Evolutionary conservation across 2,329 filamentous ascomycete genomes (phyloP).

Genomic region (Alternaria sp.): DNA sequence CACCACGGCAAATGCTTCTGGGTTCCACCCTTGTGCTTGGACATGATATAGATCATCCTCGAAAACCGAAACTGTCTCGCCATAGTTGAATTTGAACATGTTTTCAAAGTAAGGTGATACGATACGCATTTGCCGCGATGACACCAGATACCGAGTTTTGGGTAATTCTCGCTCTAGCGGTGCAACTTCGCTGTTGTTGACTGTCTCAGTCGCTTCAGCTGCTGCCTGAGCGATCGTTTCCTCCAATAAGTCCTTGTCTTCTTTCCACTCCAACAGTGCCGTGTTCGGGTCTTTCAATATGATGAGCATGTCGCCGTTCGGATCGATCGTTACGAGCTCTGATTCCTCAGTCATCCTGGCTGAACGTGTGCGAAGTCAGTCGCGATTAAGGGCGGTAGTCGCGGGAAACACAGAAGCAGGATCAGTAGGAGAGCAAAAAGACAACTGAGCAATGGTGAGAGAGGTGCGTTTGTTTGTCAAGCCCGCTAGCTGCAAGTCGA

Average conservation of each 20-base stretch:
- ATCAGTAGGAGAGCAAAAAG: not conserved
- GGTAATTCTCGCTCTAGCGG: too few species aligned
- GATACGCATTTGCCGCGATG: not conserved
- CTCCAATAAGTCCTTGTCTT: not conserved
- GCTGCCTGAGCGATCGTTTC: not conserved
- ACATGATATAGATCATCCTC: not conserved
- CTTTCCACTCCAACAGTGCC: too few species aligned
- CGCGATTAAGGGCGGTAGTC: too few species aligned
- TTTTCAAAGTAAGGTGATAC: not conserved
- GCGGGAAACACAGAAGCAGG: too few species aligned
- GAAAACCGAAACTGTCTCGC: not conserved
- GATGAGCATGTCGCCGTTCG: not conserved
- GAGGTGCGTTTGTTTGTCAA: not conserved
- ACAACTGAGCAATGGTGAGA: not conserved
- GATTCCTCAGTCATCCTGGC: not conserved
- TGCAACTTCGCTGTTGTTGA: too few species aligned
- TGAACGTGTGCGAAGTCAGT: too few species aligned
- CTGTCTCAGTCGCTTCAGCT: too few species aligned
- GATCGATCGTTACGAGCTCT: not conserved
- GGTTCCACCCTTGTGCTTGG: not conserved
- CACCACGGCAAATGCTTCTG: not conserved
- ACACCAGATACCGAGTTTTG: not conserved
- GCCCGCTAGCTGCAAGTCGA: not conserved
- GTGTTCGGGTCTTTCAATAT: not conserved
- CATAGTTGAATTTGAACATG: not conserved